These are phyloP conservation scores for Apiotrichum akiyoshidainum DNA, from an alignment of 1,284 basidiomycete genomes.

Conservation along the genomic window DNA sequence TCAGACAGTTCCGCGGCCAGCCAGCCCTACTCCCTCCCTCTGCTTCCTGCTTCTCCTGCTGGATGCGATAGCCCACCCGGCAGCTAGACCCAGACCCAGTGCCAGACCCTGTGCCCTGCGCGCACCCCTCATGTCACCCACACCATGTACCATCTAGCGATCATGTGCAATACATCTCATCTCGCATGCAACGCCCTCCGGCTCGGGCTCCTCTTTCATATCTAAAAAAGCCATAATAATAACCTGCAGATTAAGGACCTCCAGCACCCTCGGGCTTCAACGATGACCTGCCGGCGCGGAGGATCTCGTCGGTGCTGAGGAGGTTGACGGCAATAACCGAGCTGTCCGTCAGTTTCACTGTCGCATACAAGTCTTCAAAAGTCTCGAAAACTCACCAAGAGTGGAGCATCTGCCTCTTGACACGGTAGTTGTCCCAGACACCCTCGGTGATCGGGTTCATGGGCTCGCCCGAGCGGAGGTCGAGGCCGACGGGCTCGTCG, in stretches of 20 bases:
- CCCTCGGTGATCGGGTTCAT: slow-evolving; percentile 94
- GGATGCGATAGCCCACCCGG: not conserved
- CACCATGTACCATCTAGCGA: not conserved
- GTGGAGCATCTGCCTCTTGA: slow-evolving; percentile 98
- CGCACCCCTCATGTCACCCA: not conserved
- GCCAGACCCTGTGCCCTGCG: too few relatives aligned
- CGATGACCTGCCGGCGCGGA: slow-evolving; percentile 88
- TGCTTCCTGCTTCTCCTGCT: not conserved
- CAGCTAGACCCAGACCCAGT: too few relatives aligned
- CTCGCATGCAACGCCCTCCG: not conserved
- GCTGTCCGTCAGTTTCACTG: slow-evolving; percentile 12
- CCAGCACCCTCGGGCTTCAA: slow-evolving; percentile 12
- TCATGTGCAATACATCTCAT: slow-evolving; percentile 14
- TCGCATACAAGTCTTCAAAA: slow-evolving; percentile 59
- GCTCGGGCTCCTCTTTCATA: not conserved
- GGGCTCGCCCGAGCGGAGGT: slow-evolving; percentile 90
- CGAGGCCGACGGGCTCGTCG: slow-evolving; percentile 89
- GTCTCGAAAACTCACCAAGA: slow-evolving; percentile 57
- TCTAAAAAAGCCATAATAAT: slow-evolving; percentile 4
- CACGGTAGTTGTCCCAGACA: slow-evolving; percentile 98
- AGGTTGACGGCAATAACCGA: slow-evolving; percentile 97
- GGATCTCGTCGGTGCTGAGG: slow-evolving; percentile 90
- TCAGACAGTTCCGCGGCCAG: not conserved
- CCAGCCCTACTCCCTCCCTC: not conserved
- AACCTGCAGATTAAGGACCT: not conserved